phyloP scores from a whole-genome alignment of 1,139 yeast species.

The Protomyces arabidopsidicola region DNA sequence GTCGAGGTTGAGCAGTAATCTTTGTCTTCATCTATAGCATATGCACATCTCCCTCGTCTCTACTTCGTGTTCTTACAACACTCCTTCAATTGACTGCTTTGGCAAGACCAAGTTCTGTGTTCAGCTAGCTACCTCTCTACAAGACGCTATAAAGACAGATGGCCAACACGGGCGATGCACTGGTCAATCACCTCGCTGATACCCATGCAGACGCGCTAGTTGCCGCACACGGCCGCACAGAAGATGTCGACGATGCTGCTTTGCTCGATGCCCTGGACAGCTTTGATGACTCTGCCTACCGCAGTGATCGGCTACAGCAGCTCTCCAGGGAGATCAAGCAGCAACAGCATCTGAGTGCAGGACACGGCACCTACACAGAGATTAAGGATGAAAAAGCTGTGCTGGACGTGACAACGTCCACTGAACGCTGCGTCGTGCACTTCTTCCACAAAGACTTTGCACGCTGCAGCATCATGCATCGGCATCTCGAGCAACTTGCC shows the following conservation, averaged over 20 bases:
- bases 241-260: slow-evolving; percentile 25
- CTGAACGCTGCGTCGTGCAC: slow-evolving; percentile 53
- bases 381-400: slow-evolving; percentile 53
- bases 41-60: too few relatives aligned
- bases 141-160: neutral
- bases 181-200: slow-evolving; percentile 11
- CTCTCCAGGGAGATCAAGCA: slow-evolving; percentile 48
- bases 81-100: too few relatives aligned
- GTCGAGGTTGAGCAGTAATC: neutral
- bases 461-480: slow-evolving; percentile 59
- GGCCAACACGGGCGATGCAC: slow-evolving; percentile 17
- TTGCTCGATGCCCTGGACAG: slow-evolving; percentile 19
- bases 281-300: slow-evolving; percentile 57
- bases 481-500: slow-evolving; percentile 48
- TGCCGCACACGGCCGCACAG: slow-evolving; percentile 1
- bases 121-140: too few relatives aligned
- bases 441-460: slow-evolving; percentile 59
- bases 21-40: too few relatives aligned
- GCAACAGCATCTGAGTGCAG: slow-evolving; percentile 44
- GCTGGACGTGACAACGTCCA: slow-evolving; percentile 49
- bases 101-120: too few relatives aligned
- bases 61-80: too few relatives aligned
- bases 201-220: slow-evolving; percentile 9
- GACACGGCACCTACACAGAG: slow-evolving; percentile 45
- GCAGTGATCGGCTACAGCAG: slow-evolving; percentile 61